Base-by-base conservation (phyloP, 352 stramenopile genomes). In the Pythium vanterpoolii region DNA sequence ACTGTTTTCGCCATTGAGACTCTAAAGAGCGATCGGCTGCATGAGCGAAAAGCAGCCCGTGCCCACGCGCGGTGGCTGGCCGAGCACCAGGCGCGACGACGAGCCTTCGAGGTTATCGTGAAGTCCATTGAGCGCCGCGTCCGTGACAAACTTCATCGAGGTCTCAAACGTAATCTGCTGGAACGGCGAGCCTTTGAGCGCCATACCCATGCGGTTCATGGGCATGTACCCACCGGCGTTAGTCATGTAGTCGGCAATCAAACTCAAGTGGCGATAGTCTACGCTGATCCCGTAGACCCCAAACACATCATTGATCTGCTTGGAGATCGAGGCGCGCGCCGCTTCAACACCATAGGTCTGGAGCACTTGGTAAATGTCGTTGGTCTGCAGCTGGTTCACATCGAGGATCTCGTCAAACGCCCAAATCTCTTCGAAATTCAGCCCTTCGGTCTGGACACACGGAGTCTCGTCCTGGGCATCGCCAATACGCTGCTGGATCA, bases 101-200 rank as follows among this genome's bases (percentile, higher is more conserved):
- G 97, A 93, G 58, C 87, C 97, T 60, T 96, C 87, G 44, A 99
- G 79, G 42, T 83, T 70, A 68, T 99, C 97, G 55, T 77, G 82
- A 14, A 94, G 68, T 24, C 86, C 84, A 47, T 90, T 85, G 14
- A 99, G 64, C 42, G 97, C 96, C 23, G 97, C 97, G 56, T 98
- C 79, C 10, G 95, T 98, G 57, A 99, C 79, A 73, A 99, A 99
- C 36, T 97, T 95, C 63, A 97, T 97, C 26, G 97, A 99, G 36
- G 97, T 99, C 80, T 99, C 98, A 76, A 99, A 99, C 75, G 96
- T 99, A 89, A 99, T 99, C 77, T 99, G 96, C 68, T 99, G 86
- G 68, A 99, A 97, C 23, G 96, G 86, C 31, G 94, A 99, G 52
- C 90, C 93, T 67, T 96, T 95, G 65, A 98, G 86, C 52, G 87